These are phyloP conservation scores for Xylaria hypoxylon DNA, from an alignment of 2,329 filamentous ascomycete species.

Conservation along the genomic window DNA sequence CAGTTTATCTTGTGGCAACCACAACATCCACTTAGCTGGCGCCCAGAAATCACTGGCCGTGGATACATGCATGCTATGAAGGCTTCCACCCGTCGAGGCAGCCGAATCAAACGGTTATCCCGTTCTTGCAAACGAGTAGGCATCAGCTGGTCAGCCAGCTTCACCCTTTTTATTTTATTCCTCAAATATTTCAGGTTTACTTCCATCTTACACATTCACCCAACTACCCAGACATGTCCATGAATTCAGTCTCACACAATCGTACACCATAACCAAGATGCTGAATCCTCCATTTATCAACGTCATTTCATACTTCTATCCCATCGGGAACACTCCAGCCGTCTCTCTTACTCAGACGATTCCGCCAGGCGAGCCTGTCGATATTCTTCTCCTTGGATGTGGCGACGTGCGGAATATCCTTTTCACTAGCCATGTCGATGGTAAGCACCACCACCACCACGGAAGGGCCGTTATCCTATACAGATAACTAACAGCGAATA, in stretches of 20 bases:
- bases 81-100: background rate
- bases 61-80: background rate
- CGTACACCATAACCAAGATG: constrained; percentile 26
- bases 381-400: constrained; percentile 65
- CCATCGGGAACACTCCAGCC: constrained; percentile 39
- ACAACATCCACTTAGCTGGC: background rate
- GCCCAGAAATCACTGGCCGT: too few relatives aligned
- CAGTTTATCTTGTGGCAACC: background rate
- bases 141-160: background rate
- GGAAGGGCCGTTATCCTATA: too few relatives aligned
- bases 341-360: constrained; percentile 37
- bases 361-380: constrained; percentile 11
- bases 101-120: background rate
- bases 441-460: too few relatives aligned
- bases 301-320: constrained; percentile 31
- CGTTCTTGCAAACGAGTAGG: background rate
- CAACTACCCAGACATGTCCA: background rate
- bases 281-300: constrained; percentile 30
- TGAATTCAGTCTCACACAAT: background rate
- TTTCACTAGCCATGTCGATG: constrained; percentile 61
- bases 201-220: too few relatives aligned
- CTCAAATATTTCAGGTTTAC: background rate
- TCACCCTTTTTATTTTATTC: background rate
- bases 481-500: too few relatives aligned
- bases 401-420: constrained; percentile 68